These are phyloP conservation scores for Cladosporium halotolerans DNA, from an alignment of 2,329 filamentous ascomycete genomes.

Conservation along the genomic window DNA sequence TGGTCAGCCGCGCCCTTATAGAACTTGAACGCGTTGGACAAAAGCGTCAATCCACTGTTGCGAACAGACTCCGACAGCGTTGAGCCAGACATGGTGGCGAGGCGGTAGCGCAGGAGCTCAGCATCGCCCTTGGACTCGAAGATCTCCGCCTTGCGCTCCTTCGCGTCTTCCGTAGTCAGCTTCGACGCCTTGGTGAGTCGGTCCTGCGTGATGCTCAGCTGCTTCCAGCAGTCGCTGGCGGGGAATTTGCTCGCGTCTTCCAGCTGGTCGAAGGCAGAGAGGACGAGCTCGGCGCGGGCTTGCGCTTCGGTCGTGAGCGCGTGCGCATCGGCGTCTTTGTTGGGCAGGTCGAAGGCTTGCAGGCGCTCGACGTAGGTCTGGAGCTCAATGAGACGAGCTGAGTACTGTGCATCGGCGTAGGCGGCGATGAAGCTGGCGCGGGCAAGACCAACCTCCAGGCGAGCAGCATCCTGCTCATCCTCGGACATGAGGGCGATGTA, in stretches of 20 bases:
- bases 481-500: constrained; percentile 39
- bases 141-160: constrained; percentile 43
- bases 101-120: constrained; percentile 48
- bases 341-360: constrained; percentile 27
- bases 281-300: constrained; percentile 24
- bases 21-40: constrained; percentile 53
- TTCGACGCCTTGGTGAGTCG: constrained; percentile 47
- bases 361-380: constrained; percentile 47
- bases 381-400: constrained; percentile 43
- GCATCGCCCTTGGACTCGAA: constrained; percentile 51
- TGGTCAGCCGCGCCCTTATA: constrained; percentile 46
- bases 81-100: constrained; percentile 33
- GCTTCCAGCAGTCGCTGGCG: constrained; percentile 43
- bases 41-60: constrained; percentile 41
- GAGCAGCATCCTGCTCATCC: constrained; percentile 22
- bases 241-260: constrained; percentile 17
- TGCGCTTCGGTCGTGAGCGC: constrained; percentile 37
- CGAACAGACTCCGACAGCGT: constrained; percentile 37
- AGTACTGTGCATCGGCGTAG: constrained; percentile 53
- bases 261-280: constrained; percentile 23
- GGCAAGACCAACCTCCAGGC: constrained; percentile 44
- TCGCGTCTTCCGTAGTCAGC: constrained; percentile 37
- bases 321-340: constrained; percentile 49
- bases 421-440: constrained; percentile 52
- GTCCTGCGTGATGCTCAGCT: constrained; percentile 46